A percentile compares a stretch with the other conserved stretches of the same genome.
Evolutionary conservation across 768 basidiomycete genomes (phyloP).

Genomic region (Hygrophorus russula): DNA sequence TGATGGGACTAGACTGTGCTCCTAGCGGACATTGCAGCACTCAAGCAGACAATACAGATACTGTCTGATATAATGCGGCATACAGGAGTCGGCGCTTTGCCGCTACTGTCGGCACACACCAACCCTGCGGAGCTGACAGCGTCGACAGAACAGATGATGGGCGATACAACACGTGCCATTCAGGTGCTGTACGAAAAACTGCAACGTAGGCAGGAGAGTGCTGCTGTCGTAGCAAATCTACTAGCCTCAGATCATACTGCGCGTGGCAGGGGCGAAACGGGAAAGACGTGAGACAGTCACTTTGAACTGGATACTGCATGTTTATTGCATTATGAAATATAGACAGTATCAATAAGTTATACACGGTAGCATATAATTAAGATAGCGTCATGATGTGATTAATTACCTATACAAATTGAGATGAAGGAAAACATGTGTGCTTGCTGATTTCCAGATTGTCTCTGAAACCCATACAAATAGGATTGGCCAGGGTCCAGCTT

Average conservation of each 20-base stretch:
- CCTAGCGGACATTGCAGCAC: conserved; percentile 31
- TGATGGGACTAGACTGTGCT: neutral
- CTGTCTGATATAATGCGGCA: conserved; percentile 40
- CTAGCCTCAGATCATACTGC: conserved; percentile 9
- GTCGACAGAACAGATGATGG: conserved; percentile 28
- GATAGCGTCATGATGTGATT: too few relatives aligned
- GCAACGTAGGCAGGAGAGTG: conserved; percentile 33
- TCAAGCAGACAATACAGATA: conserved; percentile 38
- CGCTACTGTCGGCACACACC: conserved; percentile 25
- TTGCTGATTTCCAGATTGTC: neutral
- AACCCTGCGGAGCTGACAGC: neutral
- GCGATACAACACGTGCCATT: conserved; percentile 23
- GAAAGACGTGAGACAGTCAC: neutral
- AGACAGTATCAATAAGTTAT: too few relatives aligned
- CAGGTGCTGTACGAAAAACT: conserved; percentile 29
- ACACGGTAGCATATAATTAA: too few relatives aligned
- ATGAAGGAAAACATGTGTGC: neutral
- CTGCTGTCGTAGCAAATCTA: conserved; percentile 29
- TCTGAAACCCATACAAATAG: neutral
- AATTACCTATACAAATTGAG: too few relatives aligned
- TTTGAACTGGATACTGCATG: neutral
- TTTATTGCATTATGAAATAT: too few relatives aligned
- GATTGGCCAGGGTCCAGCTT: too few relatives aligned
- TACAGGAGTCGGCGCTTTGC: conserved; percentile 58
- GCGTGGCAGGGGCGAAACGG: neutral